These are phyloP conservation scores for Verticillium alfalfae DNA, from an alignment of 2,329 filamentous ascomycete genomes.

Conservation along the genomic window DNA sequence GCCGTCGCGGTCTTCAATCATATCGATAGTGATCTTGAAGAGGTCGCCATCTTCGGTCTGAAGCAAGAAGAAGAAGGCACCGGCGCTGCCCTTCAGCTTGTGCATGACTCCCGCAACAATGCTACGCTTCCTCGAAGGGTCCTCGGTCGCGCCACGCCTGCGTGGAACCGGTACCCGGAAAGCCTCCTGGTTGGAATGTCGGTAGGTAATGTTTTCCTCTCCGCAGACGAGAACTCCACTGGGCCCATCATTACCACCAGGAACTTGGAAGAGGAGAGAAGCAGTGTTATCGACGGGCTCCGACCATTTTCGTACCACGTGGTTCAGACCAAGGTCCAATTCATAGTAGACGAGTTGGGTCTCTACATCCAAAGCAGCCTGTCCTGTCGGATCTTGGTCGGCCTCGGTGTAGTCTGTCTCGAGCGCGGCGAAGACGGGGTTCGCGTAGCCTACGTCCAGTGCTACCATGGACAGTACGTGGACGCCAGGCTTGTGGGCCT, in stretches of 20 bases:
- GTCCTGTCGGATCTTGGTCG: slow-evolving; percentile 84
- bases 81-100: slow-evolving; percentile 74
- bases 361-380: slow-evolving; percentile 75
- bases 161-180: slow-evolving; percentile 87
- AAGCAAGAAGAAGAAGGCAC: slow-evolving; percentile 93
- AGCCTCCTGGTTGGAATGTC: slow-evolving; percentile 90
- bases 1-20: slow-evolving; percentile 75
- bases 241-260: slow-evolving; percentile 86
- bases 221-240: slow-evolving; percentile 94
- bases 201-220: slow-evolving; percentile 91
- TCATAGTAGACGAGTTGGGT: slow-evolving; percentile 96
- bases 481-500: slow-evolving; percentile 90
- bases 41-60: slow-evolving; percentile 98
- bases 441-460: slow-evolving; percentile 92
- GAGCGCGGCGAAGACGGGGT: slow-evolving; percentile 90
- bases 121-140: slow-evolving; percentile 80
- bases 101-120: slow-evolving; percentile 96
- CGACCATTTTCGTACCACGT: slow-evolving; percentile 95
- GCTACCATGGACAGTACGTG: slow-evolving; percentile 84
- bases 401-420: slow-evolving; percentile 90
- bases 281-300: slow-evolving; percentile 88
- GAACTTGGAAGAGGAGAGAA: slow-evolving; percentile 89
- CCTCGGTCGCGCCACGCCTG: slow-evolving; percentile 80
- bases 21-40: slow-evolving; percentile 93
- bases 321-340: slow-evolving; percentile 91